phyloP scores from a whole-genome alignment of 1,284 basidiomycete genomes.

The Phlebopus sp. region DNA sequence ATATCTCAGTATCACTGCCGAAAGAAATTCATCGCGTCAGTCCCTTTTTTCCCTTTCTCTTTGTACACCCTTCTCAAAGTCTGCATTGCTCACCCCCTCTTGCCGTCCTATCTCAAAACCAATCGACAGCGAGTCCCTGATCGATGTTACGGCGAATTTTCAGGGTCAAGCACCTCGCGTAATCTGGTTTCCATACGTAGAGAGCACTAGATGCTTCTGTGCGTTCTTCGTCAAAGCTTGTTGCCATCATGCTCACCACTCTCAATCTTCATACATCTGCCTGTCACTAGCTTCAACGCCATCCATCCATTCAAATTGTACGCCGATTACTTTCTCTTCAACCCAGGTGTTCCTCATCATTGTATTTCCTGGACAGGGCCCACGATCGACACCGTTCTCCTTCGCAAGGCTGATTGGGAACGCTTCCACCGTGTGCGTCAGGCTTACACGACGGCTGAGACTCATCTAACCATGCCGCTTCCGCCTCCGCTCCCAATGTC shows the following conservation, averaged over 20 bases:
- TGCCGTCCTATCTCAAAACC: background rate
- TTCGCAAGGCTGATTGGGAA: conserved; percentile 21
- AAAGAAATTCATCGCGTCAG: conserved; percentile 17
- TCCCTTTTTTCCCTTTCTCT: background rate
- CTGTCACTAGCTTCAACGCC: background rate
- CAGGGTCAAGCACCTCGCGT: background rate
- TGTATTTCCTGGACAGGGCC: conserved; percentile 18
- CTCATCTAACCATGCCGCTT: background rate
- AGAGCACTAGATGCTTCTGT: conserved; percentile 23
- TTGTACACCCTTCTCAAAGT: background rate
- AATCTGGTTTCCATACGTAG: conserved; percentile 21
- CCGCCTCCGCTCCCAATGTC: background rate
- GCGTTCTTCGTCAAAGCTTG: background rate
- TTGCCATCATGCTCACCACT: background rate
- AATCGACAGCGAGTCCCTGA: conserved; percentile 14
- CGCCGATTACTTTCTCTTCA: background rate
- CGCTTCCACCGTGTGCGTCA: conserved; percentile 4
- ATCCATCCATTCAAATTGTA: background rate
- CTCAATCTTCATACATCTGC: background rate
- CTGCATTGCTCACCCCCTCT: background rate
- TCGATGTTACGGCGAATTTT: conserved; percentile 1
- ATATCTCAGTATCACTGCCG: conserved; percentile 20
- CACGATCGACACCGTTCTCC: background rate
- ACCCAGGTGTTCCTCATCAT: background rate
- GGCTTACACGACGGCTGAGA: conserved; percentile 3